Conservation (phyloP, 768 basidiomycete species). For the Phanerochaete sordida region DNA sequence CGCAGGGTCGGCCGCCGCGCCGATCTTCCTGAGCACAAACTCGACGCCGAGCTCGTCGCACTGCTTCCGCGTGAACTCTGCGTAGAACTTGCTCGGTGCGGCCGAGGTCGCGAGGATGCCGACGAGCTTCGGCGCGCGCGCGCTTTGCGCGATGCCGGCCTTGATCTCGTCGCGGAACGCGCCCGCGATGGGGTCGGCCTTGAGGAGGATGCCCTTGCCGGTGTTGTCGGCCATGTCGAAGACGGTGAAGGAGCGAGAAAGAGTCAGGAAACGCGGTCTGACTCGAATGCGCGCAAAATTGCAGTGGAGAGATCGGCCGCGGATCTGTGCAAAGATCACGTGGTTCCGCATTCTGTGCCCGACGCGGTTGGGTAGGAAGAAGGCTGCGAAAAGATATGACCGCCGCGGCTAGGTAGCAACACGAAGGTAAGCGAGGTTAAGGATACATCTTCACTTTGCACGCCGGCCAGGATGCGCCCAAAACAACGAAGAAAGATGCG, state of each 20-base stretch:
- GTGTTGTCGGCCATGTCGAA: conserved; percentile 26
- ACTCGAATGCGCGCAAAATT: background rate
- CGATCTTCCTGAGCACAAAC: conserved; percentile 76
- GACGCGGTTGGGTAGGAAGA: background rate
- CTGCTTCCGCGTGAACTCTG: conserved; percentile 88
- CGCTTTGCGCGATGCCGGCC: conserved; percentile 31
- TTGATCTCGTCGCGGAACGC: conserved; percentile 71
- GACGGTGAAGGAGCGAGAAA: background rate
- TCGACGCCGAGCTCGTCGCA: conserved; percentile 86
- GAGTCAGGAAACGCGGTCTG: background rate
- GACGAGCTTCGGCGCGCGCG: conserved; percentile 68
- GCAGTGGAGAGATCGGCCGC: background rate
- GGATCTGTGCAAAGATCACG: background rate
- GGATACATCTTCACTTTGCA: no score
- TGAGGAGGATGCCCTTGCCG: conserved; percentile 74
- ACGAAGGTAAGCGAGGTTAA: no score
- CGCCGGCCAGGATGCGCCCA: no score
- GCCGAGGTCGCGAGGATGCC: conserved; percentile 88
- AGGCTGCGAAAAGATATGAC: no score
- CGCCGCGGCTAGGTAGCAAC: no score
- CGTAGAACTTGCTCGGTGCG: conserved; percentile 76
- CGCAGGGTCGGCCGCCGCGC: conserved; percentile 52
- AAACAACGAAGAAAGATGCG: no score
- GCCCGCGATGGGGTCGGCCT: conserved; percentile 72
- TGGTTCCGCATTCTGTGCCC: background rate